Percentiles rank a stretch among this genome's conserved stretches.
Evolutionary conservation across 352 stramenopile genomes (phyloP).

Genomic region (Phytophthora fragariae): DNA sequence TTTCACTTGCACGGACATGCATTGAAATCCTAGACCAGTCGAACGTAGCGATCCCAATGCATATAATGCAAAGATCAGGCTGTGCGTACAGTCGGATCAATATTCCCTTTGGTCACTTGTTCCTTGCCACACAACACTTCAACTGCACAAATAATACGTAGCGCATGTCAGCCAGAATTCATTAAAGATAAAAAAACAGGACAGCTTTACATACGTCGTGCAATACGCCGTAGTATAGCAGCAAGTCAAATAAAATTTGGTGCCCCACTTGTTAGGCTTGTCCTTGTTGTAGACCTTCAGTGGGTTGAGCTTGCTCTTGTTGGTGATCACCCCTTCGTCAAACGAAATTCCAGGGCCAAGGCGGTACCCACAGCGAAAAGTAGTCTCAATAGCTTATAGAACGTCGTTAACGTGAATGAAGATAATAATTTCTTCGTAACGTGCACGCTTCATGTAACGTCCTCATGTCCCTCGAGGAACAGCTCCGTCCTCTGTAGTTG

Average conservation of each 20-base stretch:
- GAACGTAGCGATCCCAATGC: too few relatives aligned
- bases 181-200: too few relatives aligned
- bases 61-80: too few relatives aligned
- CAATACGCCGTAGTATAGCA: background rate
- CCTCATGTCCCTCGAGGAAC: conserved; percentile 9
- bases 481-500: background rate
- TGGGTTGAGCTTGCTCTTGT: conserved; percentile 11
- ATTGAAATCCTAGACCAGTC: too few relatives aligned
- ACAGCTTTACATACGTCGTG: too few relatives aligned
- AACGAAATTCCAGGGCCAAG: conserved; percentile 8
- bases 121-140: too few relatives aligned
- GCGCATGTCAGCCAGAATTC: too few relatives aligned
- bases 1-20: too few relatives aligned
- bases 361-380: conserved; percentile 14
- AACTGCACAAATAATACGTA: too few relatives aligned
- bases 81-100: too few relatives aligned
- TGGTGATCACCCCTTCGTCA: conserved; percentile 25
- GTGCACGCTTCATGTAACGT: conserved; percentile 18
- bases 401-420: conserved; percentile 22
- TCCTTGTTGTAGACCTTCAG: conserved; percentile 29
- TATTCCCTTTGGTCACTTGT: too few relatives aligned
- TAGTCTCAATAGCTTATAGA: conserved; percentile 15
- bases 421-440: too few relatives aligned
- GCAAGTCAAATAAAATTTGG: conserved; percentile 33
- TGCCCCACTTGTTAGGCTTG: conserved; percentile 17